Base-by-base conservation (phyloP, 805 yeast genomes). In the Metschnikowia lochheadii region DNA sequence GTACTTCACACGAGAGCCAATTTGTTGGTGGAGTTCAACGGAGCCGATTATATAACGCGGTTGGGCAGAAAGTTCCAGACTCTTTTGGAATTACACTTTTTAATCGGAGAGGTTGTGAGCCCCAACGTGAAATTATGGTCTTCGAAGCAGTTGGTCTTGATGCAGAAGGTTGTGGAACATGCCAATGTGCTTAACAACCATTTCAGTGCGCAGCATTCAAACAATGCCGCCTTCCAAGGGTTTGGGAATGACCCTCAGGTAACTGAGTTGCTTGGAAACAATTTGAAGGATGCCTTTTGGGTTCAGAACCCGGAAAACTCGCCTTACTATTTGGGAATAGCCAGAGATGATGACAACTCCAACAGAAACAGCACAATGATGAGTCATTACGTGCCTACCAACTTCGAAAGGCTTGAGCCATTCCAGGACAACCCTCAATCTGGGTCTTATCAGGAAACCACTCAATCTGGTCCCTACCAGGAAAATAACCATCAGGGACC, bases 251-350 rank as follows among this genome's bases (percentile, higher is more conserved):
- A 50, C 18, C 55, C 54, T 7, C 58, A 63, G 13, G 59, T 70
- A 20, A 72, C 75, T 42, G 70, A 70, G 20, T 61, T 72, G 46
- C 57, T 70, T 23, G 78, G 81, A 8, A 69, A 75, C 55, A 62
- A 67, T 43, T 58, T 76, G 36, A 67, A 65, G 44, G 83, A 79
- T 59, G 83, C 83, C 6, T 79, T 79, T 53, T 77, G 79, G 73
- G 66, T 78, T 42, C 76, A 77, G 15, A 76, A 76, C 20, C 56
- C 54, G n/a, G 56, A 53, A 5, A 50, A 53, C 44, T 44, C 54
- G 15, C 43, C 52, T 15, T 47, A 51, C 37, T 50, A 47, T 21
- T 40, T 53, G 47, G 51, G 56, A 5, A 37, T 48, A 7, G n/a
- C 52, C 10, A 51, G 37, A 8, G 42, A 41, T 17, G 50, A 48